Evolutionary conservation across 2,329 filamentous ascomycete genomes (phyloP).

Genomic region (Aspergillus phoenicis): DNA sequence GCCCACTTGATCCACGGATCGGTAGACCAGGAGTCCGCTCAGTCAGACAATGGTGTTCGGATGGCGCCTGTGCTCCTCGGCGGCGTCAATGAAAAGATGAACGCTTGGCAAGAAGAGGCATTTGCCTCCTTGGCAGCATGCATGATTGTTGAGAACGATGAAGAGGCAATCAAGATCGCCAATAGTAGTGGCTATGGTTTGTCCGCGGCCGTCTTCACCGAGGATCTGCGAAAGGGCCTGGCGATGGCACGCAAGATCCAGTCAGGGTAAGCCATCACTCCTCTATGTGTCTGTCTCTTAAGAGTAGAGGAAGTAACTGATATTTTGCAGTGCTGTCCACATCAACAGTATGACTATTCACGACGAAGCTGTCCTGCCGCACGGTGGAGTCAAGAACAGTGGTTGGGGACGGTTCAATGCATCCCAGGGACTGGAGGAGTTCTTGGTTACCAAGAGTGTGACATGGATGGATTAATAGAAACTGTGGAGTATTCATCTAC

Average conservation of each 20-base stretch:
- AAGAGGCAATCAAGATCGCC: conserved; percentile 70
- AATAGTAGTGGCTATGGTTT: conserved; percentile 81
- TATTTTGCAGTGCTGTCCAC: conserved; percentile 51
- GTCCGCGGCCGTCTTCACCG: conserved; percentile 69
- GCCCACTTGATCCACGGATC: conserved; percentile 37
- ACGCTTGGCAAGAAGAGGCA: conserved; percentile 70
- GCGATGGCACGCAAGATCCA: conserved; percentile 64
- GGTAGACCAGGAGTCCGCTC: conserved; percentile 10
- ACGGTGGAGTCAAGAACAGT: conserved; percentile 64
- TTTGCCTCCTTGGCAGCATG: conserved; percentile 74
- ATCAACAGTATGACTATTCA: conserved; percentile 68
- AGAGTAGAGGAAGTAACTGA: not conserved
- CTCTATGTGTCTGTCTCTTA: conserved; percentile 22
- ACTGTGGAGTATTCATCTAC: not conserved
- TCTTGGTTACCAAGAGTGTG: conserved; percentile 64
- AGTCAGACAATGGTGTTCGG: conserved; percentile 31
- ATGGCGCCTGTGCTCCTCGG: conserved; percentile 69
- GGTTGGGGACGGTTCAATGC: conserved; percentile 63
- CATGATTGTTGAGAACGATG: conserved; percentile 60
- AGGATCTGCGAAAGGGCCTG: conserved; percentile 62
- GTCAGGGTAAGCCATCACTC: conserved; percentile 52
- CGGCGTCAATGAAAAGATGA: conserved; percentile 68
- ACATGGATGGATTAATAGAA: conserved; percentile 54
- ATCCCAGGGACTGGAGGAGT: conserved; percentile 59
- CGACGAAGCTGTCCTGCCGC: conserved; percentile 62